These are phyloP conservation scores for Klebsormidium nitens DNA, from an alignment of 139 green algal genomes.

Conservation along the genomic window DNA sequence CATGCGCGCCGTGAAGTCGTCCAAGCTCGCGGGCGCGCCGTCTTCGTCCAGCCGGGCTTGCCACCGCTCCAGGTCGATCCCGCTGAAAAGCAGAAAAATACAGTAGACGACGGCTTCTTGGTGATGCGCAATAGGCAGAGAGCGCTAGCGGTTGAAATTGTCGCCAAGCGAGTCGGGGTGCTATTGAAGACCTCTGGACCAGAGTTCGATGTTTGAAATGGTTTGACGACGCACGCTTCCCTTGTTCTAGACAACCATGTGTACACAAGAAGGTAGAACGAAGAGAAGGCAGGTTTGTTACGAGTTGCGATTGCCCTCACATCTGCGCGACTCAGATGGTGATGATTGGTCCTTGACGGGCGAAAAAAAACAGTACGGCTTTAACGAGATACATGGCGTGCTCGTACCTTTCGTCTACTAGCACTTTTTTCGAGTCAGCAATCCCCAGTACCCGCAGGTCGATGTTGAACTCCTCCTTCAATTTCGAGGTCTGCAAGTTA, in stretches of 20 bases:
- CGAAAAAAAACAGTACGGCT: too few species aligned
- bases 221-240: too few species aligned
- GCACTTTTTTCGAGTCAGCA: slow-evolving; percentile 61
- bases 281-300: too few species aligned
- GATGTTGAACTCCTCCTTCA: slow-evolving; percentile 74
- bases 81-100: slow-evolving; percentile 13
- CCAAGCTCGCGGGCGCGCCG: slow-evolving; percentile 43
- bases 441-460: slow-evolving; percentile 86
- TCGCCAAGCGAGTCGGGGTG: too few species aligned
- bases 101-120: neutral
- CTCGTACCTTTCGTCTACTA: slow-evolving; percentile 61
- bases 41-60: slow-evolving; percentile 50
- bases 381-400: neutral
- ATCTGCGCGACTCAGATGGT: too few species aligned
- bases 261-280: too few species aligned
- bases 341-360: too few species aligned
- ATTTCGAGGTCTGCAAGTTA: slow-evolving; percentile 29
- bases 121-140: neutral
- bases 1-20: slow-evolving; percentile 63
- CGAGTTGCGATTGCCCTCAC: too few species aligned
- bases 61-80: slow-evolving; percentile 78
- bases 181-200: too few species aligned
- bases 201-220: too few species aligned
- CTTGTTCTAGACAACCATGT: too few species aligned
- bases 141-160: neutral